Percentiles rank a stretch among this genome's conserved stretches.
Evolutionary conservation across 2,329 filamentous ascomycete species (phyloP).

Genomic region (Intubia oerlemansii): DNA sequence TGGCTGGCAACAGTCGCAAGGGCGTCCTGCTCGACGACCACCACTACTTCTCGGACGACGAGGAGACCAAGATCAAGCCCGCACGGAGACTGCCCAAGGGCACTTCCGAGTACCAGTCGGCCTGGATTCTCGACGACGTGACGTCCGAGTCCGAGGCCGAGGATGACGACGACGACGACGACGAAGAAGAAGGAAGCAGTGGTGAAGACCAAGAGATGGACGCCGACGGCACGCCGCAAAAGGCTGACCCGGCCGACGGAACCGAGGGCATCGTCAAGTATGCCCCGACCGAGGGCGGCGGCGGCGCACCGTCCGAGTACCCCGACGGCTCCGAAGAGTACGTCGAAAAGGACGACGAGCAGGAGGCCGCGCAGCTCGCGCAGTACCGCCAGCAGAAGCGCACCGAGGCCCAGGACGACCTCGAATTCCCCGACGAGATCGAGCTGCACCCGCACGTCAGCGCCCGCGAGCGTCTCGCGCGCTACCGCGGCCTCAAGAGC

Average conservation of each 20-base stretch:
- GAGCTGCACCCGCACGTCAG: conserved; percentile 76
- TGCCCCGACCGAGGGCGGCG: conserved; percentile 45
- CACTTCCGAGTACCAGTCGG: conserved; percentile 83
- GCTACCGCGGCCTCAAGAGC: conserved; percentile 85
- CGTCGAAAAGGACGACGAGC: conserved; percentile 65
- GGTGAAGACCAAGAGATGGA: too few species aligned
- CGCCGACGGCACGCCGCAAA: conserved; percentile 27
- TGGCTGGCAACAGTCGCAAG: conserved; percentile 39
- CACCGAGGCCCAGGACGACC: conserved; percentile 74
- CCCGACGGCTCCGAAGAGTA: conserved; percentile 77
- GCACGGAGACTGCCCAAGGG: conserved; percentile 70
- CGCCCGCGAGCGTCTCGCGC: conserved; percentile 63
- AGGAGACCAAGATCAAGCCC: conserved; percentile 33
- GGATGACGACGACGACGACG: conserved; percentile 42
- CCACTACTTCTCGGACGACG: conserved; percentile 91
- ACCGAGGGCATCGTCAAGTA: conserved; percentile 45
- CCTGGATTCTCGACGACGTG: conserved; percentile 68
- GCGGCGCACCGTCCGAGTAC: conserved; percentile 68
- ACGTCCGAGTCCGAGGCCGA: conserved; percentile 62
- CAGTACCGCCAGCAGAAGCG: conserved; percentile 61
- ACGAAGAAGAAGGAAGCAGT: conserved; percentile 21
- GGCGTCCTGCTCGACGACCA: conserved; percentile 90
- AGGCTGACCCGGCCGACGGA: conserved; percentile 53
- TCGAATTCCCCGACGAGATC: conserved; percentile 93
- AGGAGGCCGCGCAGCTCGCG: conserved; percentile 52